Percentiles rank a stretch among this genome's conserved stretches.
phyloP scores from a whole-genome alignment of 106 monocot species.

The Dactylorhiza incarnata region DNA sequence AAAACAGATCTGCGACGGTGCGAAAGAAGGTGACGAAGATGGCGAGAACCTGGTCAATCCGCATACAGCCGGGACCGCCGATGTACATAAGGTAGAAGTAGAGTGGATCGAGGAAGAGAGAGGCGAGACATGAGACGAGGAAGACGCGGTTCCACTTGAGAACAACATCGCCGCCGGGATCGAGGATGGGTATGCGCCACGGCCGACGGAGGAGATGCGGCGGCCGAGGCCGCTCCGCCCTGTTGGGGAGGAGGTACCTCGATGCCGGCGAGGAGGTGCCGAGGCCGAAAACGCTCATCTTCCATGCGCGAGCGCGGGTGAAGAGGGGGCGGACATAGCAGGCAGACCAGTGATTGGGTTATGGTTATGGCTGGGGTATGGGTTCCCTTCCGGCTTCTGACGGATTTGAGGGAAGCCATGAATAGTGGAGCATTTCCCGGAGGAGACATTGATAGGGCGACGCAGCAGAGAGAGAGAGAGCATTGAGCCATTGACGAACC shows the following conservation, averaged over 20 bases:
- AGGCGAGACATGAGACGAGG: constrained; percentile 63
- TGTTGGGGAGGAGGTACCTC: constrained; percentile 8
- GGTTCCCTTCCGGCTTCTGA: background rate
- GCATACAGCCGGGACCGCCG: constrained; percentile 59
- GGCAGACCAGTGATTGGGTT: background rate
- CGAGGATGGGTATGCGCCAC: constrained; percentile 56
- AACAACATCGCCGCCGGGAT: constrained; percentile 60
- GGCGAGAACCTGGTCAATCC: constrained; percentile 39
- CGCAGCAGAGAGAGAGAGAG: background rate
- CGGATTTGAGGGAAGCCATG: background rate
- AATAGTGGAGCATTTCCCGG: background rate
- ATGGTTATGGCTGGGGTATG: background rate
- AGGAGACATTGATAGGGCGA: background rate
- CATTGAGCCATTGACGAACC: background rate
- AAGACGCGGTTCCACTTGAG: constrained; percentile 81
- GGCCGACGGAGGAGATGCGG: constrained; percentile 12
- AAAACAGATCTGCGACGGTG: constrained; percentile 59
- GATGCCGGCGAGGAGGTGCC: constrained; percentile 16
- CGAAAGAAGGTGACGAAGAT: constrained; percentile 54
- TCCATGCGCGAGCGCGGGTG: constrained; percentile 12
- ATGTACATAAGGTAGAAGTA: constrained; percentile 69
- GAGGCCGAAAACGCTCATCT: constrained; percentile 14
- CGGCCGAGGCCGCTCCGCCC: background rate
- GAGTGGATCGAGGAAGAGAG: constrained; percentile 85
- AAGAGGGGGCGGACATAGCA: background rate